These are phyloP conservation scores for Raddia guianensis DNA, from an alignment of 176 grass and related monocot species.

Conservation along the genomic window DNA sequence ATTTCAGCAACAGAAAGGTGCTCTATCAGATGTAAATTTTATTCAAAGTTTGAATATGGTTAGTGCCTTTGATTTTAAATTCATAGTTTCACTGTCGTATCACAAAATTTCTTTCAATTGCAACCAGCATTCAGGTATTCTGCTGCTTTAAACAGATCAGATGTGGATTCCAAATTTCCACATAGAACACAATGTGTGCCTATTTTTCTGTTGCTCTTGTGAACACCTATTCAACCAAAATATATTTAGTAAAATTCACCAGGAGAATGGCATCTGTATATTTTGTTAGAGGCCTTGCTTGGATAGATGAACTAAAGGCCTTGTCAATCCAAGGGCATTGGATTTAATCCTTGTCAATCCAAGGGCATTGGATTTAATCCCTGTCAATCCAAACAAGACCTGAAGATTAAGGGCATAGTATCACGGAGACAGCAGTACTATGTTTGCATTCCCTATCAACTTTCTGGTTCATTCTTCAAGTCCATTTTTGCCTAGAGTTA, in stretches of 20 bases:
- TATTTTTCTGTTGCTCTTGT: neutral
- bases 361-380: no score
- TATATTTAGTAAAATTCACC: neutral
- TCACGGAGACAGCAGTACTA: no score
- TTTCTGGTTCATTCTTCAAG: no score
- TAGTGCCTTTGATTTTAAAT: constrained; percentile 26
- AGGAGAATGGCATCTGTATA: neutral
- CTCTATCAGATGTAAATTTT: constrained; percentile 13
- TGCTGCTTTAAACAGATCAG: constrained; percentile 16
- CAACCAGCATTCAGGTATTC: constrained; percentile 6
- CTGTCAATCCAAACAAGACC: no score
- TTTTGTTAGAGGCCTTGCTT: neutral
- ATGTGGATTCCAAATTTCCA: constrained; percentile 8
- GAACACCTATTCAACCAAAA: neutral
- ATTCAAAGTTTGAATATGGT: constrained; percentile 24
- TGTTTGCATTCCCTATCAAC: no score
- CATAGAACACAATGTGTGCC: neutral
- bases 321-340: no score
- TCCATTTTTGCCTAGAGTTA: no score
- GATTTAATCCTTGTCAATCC: no score
- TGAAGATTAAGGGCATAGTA: no score
- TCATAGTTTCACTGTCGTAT: neutral
- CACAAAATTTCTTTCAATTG: neutral
- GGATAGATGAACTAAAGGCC: no score
- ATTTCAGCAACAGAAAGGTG: constrained; percentile 1